Conservation (phyloP, 169 alveolate species). For the Plasmodium malariae region DNA sequence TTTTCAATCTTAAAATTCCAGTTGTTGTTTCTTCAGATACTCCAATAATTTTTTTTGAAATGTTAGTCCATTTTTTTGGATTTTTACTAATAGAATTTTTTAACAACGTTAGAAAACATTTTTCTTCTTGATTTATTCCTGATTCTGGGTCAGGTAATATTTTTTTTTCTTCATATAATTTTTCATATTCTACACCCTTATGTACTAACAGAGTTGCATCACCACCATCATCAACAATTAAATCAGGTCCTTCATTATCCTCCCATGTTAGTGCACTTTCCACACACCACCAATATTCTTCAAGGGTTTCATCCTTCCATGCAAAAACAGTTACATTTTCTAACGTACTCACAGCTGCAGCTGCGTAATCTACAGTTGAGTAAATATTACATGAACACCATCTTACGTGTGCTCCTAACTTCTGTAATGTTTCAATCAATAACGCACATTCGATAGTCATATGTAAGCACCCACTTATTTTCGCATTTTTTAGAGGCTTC, state of each 20-base stretch:
- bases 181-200: conserved; percentile 92
- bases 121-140: conserved; percentile 81
- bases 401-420: conserved; percentile 96
- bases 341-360: conserved; percentile 94
- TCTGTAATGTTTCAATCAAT: conserved; percentile 92
- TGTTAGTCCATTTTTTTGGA: conserved; percentile 93
- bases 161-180: conserved; percentile 78
- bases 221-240: conserved; percentile 99
- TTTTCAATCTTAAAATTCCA: conserved; percentile 96
- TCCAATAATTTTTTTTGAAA: conserved; percentile 93
- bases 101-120: conserved; percentile 85
- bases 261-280: conserved; percentile 96
- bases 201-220: conserved; percentile 96
- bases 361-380: conserved; percentile 98
- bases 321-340: conserved; percentile 96
- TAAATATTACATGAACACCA: conserved; percentile 99
- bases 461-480: conserved; percentile 97
- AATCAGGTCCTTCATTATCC: conserved; percentile 95
- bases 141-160: conserved; percentile 81
- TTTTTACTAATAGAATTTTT: conserved; percentile 89
- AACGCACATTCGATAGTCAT: conserved; percentile 93
- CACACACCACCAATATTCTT: conserved; percentile 99
- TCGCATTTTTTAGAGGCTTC: conserved; percentile 95
- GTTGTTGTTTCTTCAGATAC: conserved; percentile 99
- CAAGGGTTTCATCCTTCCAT: conserved; percentile 96